Percentiles rank a stretch among this genome's conserved stretches.
Conservation (phyloP, 345 rosid species). For the Bruguiera sexangula region DNA sequence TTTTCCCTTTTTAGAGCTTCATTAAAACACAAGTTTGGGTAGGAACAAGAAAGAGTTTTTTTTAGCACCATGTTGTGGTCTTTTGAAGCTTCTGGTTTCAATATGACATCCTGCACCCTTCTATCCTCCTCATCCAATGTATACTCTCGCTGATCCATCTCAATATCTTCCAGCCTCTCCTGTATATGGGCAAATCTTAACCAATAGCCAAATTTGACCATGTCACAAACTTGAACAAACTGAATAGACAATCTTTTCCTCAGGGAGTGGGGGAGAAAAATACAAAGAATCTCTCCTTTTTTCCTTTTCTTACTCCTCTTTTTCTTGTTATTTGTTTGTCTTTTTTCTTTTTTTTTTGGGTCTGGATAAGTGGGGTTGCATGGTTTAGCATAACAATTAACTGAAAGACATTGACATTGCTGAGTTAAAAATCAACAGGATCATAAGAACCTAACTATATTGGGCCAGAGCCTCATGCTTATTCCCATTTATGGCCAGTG, state of each 20-base stretch:
- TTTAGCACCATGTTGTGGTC: slow-evolving; percentile 66
- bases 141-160: slow-evolving; percentile 84
- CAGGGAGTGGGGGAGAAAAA: no score
- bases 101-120: slow-evolving; percentile 72
- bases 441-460: neutral
- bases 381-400: no score
- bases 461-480: neutral
- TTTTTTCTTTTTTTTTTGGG: neutral
- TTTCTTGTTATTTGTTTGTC: no score
- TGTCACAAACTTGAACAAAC: neutral
- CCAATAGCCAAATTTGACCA: slow-evolving; percentile 13
- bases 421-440: no score
- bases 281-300: neutral
- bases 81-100: slow-evolving; percentile 66
- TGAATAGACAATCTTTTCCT: neutral
- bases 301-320: no score
- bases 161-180: slow-evolving; percentile 88
- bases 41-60: slow-evolving; percentile 80
- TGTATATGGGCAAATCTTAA: slow-evolving; percentile 21
- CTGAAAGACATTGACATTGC: no score
- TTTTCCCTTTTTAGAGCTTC: slow-evolving; percentile 76
- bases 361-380: neutral
- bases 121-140: slow-evolving; percentile 90
- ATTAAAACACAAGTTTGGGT: slow-evolving; percentile 78
- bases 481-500: neutral